Evolutionary conservation across 78 protist species (phyloP), one percentile per base, ranked within the genome.

Genomic region (Goniomonas avonlea): DNA sequence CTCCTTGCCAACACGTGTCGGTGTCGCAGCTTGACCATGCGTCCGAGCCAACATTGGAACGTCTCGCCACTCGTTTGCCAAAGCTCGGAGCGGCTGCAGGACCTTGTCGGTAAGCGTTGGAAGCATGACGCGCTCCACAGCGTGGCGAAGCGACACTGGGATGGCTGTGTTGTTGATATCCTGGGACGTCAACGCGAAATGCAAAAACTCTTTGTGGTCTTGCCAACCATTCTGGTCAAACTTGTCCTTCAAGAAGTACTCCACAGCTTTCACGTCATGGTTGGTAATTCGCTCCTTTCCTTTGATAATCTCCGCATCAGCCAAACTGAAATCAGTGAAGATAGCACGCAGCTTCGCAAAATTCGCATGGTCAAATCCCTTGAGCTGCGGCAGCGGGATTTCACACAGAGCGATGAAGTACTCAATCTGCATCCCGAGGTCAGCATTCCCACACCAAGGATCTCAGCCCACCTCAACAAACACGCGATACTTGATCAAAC

Each of bases 11-110:
- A 92, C 71, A 17, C 88, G 85, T 29, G 96, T 85, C n/a, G 96
- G 96, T 11, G 96, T 88, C 5, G 96, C 96, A 20, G 96, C 91
- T 80, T 90, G 94, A 8, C 96, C 96, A 60, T 92, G 96, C 8
- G 96, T 92, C 58, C 87, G 88, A 5, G 92, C 89, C 27, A 92
- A 82, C 92, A 92, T 86, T 37, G 96, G 87, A 0, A 90, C 80
- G 34, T 70, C 82, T 5, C 85, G 84, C 70, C 70, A 61, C 43
- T 61, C 9, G 25, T 43, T 38, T 8, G 47, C 70, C 48, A 84
- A 3, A 1, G 8, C 58, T n/a, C n/a, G n/a, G n/a, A n/a, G n/a
- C n/a, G n/a, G n/a, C n/a, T n/a, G n/a, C n/a, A n/a, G n/a, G n/a
- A n/a, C n/a, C n/a, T n/a, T n/a, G n/a, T n/a, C n/a, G n/a, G n/a